These are phyloP conservation scores for Eimeria acervulina DNA, from an alignment of 169 alveolate species.

Conservation along the genomic window DNA sequence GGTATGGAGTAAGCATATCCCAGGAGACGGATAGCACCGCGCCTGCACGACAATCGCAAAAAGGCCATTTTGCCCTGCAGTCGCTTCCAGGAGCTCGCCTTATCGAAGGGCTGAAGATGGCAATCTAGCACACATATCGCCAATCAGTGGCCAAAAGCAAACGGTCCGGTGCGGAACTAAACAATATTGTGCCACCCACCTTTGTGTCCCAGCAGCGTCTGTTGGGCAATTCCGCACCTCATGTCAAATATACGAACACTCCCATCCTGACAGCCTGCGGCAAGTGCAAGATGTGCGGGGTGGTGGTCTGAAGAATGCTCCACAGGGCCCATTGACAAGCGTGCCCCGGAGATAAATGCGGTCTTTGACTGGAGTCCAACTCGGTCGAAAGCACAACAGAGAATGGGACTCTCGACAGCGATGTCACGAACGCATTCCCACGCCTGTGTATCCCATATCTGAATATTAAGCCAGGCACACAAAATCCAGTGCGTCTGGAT, in stretches of 20 bases:
- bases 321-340: neutral
- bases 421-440: conserved; percentile 80
- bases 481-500: neutral
- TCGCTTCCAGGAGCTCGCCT: neutral
- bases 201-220: conserved; percentile 41
- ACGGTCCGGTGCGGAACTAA: neutral
- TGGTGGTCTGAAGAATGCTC: neutral
- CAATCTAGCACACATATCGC: neutral
- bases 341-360: neutral
- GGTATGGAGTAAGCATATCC: conserved; percentile 30
- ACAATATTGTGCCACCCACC: conserved; percentile 18
- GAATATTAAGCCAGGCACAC: conserved; percentile 32
- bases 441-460: conserved; percentile 81
- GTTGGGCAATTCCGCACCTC: conserved; percentile 77
- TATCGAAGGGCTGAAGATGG: neutral
- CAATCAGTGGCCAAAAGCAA: neutral
- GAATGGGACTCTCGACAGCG: conserved; percentile 39
- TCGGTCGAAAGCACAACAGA: conserved; percentile 70
- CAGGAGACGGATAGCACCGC: conserved; percentile 57
- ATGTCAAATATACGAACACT: conserved; percentile 64
- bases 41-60: conserved; percentile 33
- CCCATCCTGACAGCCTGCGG: conserved; percentile 76
- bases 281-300: conserved; percentile 54
- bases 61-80: neutral
- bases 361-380: conserved; percentile 47